These are phyloP conservation scores for Dendrobium chrysotoxum DNA, from an alignment of 106 monocot genomes.

Conservation along the genomic window DNA sequence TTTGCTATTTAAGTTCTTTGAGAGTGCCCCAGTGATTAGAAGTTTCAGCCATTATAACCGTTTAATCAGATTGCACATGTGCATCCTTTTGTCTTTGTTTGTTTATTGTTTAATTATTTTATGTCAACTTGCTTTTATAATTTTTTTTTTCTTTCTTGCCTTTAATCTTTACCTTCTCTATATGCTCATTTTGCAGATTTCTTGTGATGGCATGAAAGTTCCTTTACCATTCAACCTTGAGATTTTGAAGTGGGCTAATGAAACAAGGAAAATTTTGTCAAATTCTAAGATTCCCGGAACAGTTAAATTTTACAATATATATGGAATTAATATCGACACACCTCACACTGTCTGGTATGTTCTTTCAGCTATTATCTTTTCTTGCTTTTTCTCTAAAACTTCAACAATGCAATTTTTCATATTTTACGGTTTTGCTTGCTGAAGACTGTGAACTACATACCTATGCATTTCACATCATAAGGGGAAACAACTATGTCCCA, in stretches of 20 bases:
- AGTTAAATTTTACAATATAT: constrained; percentile 91
- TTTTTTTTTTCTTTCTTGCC: neutral
- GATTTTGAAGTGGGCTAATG: constrained; percentile 82
- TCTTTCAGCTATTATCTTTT: constrained; percentile 12
- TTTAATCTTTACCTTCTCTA: constrained; percentile 9
- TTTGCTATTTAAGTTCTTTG: too few species aligned
- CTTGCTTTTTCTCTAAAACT: neutral
- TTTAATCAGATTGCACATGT: neutral
- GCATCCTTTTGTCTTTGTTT: neutral
- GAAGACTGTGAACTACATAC: neutral
- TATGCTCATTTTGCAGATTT: constrained; percentile 38
- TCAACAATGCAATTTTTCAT: neutral
- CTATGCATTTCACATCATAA: neutral
- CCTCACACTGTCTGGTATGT: constrained; percentile 85
- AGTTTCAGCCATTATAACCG: neutral
- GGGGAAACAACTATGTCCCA: neutral
- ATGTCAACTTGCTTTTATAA: neutral
- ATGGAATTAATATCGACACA: constrained; percentile 71
- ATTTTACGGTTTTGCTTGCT: neutral
- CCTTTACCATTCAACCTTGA: constrained; percentile 77
- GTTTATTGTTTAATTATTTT: neutral
- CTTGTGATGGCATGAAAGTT: constrained; percentile 52
- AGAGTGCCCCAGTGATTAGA: neutral
- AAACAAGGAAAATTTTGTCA: constrained; percentile 72
- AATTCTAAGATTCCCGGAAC: constrained; percentile 68